Evolutionary conservation across 768 basidiomycete species (phyloP).

Genomic region (Boletus vinaceobasis): DNA sequence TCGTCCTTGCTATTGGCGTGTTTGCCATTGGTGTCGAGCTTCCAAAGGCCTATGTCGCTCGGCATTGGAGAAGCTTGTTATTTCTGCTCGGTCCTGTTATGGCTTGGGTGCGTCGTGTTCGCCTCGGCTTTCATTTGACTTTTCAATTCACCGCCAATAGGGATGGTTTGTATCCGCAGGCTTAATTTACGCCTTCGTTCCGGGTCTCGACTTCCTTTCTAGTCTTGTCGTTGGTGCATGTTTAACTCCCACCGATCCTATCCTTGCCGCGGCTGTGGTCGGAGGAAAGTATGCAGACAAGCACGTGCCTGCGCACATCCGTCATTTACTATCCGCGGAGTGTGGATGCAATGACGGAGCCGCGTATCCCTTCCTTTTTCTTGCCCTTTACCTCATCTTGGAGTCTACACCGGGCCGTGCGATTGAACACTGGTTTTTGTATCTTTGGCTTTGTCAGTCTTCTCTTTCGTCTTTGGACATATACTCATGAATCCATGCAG

Average conservation of each 20-base stretch:
- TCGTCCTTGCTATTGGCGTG: constrained; percentile 93
- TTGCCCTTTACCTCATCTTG: constrained; percentile 83
- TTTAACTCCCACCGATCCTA: constrained; percentile 75
- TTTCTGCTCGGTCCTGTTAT: constrained; percentile 82
- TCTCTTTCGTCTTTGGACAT: background rate
- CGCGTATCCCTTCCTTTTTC: constrained; percentile 89
- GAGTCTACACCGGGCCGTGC: constrained; percentile 61
- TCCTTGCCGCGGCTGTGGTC: constrained; percentile 50
- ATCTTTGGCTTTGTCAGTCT: constrained; percentile 79
- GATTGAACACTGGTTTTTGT: constrained; percentile 82
- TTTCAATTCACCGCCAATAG: constrained; percentile 33
- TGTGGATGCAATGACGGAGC: constrained; percentile 96
- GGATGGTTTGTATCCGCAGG: constrained; percentile 94
- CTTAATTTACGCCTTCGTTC: constrained; percentile 89
- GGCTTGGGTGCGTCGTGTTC: constrained; percentile 63
- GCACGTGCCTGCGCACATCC: constrained; percentile 86
- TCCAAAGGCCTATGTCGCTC: constrained; percentile 90
- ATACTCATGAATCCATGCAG: constrained; percentile 36
- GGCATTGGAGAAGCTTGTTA: constrained; percentile 89
- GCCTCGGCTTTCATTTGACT: background rate
- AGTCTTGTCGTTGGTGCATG: constrained; percentile 89
- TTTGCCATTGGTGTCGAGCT: constrained; percentile 98
- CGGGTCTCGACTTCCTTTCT: constrained; percentile 84
- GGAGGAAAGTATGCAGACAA: constrained; percentile 98
- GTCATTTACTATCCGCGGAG: constrained; percentile 64